phyloP scores from a whole-genome alignment of 805 yeast genomes.

The Cyberlindnera mississippiensis region DNA sequence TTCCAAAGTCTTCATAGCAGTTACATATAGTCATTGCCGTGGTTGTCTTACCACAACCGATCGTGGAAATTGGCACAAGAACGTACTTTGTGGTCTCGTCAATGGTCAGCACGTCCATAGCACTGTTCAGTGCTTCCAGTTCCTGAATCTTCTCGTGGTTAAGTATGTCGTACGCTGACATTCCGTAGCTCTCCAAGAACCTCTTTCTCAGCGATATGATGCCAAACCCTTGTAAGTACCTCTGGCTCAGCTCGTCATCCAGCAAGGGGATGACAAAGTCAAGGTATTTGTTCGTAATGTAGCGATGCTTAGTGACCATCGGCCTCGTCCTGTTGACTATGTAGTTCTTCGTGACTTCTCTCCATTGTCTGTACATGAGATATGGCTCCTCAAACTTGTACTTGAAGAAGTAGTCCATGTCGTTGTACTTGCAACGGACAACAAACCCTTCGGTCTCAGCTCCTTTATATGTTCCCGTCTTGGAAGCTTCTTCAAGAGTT shows the following conservation, averaged over 20 bases:
- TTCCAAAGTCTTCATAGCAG: slow-evolving; percentile 59
- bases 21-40: slow-evolving; percentile 62
- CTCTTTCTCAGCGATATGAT: slow-evolving; percentile 66
- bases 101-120: slow-evolving; percentile 32
- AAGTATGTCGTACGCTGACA: slow-evolving; percentile 57
- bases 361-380: slow-evolving; percentile 80
- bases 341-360: slow-evolving; percentile 75
- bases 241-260: slow-evolving; percentile 43
- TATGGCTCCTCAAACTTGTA: slow-evolving; percentile 96
- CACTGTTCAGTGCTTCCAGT: slow-evolving; percentile 36
- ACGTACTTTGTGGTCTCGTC: slow-evolving; percentile 49
- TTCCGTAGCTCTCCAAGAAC: slow-evolving; percentile 52
- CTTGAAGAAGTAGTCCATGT: slow-evolving; percentile 72
- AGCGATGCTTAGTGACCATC: slow-evolving; percentile 48
- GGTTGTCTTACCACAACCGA: slow-evolving; percentile 96
- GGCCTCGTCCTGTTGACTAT: slow-evolving; percentile 31
- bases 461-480: slow-evolving; percentile 66
- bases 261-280: slow-evolving; percentile 60
- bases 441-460: slow-evolving; percentile 93
- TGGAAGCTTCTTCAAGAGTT: slow-evolving; percentile 53
- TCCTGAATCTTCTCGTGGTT: slow-evolving; percentile 38
- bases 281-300: slow-evolving; percentile 62
- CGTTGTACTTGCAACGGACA: slow-evolving; percentile 51
- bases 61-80: slow-evolving; percentile 78
- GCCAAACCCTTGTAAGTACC: slow-evolving; percentile 58